phyloP scores from a whole-genome alignment of 2,329 filamentous ascomycete species.

The Penicillium decumbens region DNA sequence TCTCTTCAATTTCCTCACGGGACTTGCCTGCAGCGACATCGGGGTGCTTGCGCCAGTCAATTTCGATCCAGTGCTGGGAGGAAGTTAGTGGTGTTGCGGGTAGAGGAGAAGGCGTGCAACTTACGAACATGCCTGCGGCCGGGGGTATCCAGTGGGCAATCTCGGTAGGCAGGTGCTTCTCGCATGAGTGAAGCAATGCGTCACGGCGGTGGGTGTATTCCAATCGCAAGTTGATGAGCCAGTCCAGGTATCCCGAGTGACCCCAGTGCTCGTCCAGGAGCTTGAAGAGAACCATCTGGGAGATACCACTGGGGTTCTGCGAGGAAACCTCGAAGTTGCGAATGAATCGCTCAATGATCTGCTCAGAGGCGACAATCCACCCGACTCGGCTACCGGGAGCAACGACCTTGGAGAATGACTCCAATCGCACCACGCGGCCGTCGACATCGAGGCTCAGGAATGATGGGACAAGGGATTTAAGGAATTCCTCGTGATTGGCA shows the following conservation, averaged over 20 bases:
- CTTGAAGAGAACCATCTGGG: slow-evolving; percentile 80
- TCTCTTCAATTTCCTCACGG: slow-evolving; percentile 63
- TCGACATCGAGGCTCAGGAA: slow-evolving; percentile 77
- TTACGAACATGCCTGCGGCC: slow-evolving; percentile 88
- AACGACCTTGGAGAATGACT: slow-evolving; percentile 90
- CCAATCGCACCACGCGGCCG: slow-evolving; percentile 82
- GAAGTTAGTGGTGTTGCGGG: slow-evolving; percentile 5
- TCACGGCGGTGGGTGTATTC: slow-evolving; percentile 79
- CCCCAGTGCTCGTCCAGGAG: slow-evolving; percentile 93
- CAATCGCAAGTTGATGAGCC: slow-evolving; percentile 75
- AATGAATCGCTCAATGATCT: slow-evolving; percentile 76
- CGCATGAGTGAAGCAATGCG: slow-evolving; percentile 72
- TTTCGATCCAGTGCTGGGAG: slow-evolving; percentile 45
- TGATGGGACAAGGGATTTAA: slow-evolving; percentile 67
- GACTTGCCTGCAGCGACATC: slow-evolving; percentile 34
- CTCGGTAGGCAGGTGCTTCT: slow-evolving; percentile 66
- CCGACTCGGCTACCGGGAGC: slow-evolving; percentile 75
- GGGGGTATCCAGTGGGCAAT: slow-evolving; percentile 77
- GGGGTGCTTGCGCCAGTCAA: slow-evolving; percentile 48
- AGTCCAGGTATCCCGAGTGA: slow-evolving; percentile 80
- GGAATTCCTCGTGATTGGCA: slow-evolving; percentile 64
- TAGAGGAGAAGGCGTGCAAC: slow-evolving; percentile 35
- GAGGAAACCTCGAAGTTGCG: slow-evolving; percentile 78
- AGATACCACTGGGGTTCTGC: slow-evolving; percentile 80
- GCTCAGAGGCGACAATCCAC: slow-evolving; percentile 83